Evolutionary conservation across 2,329 filamentous ascomycete genomes (phyloP).

Genomic region (Cadophora malorum): DNA sequence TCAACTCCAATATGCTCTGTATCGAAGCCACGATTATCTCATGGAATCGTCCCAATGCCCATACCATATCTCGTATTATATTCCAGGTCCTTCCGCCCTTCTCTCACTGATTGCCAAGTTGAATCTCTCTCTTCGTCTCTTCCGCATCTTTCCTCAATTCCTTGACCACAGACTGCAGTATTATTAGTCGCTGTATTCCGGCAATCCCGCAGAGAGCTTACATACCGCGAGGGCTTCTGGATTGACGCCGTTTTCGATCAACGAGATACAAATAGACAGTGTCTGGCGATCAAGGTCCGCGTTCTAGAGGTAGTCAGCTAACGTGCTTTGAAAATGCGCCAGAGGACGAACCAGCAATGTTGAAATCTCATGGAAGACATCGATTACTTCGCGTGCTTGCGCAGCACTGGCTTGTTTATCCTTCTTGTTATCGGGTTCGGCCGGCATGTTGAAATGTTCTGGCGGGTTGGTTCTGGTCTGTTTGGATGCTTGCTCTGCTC

Average conservation of each 20-base stretch:
- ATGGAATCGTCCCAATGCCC: background rate
- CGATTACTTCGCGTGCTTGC: constrained; percentile 83
- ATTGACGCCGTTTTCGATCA: constrained; percentile 97
- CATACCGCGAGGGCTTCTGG: constrained; percentile 92
- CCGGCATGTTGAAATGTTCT: constrained; percentile 47
- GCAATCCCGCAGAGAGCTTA: background rate
- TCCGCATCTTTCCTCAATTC: constrained; percentile 45
- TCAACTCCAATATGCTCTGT: background rate
- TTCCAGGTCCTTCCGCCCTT: background rate
- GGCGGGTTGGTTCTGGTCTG: background rate
- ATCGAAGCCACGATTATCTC: background rate
- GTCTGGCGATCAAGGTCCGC: constrained; percentile 90
- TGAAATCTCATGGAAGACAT: constrained; percentile 84
- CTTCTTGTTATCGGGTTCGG: constrained; percentile 59
- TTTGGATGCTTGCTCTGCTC: constrained; percentile 8
- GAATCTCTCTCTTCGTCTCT: constrained; percentile 35
- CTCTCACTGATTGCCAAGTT: constrained; percentile 22
- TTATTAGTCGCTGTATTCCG: constrained; percentile 27
- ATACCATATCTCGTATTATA: background rate
- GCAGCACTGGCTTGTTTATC: constrained; percentile 72
- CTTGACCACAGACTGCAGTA: constrained; percentile 42
- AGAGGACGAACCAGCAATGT: constrained; percentile 77
- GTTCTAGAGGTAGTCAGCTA: constrained; percentile 64
- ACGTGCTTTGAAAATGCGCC: background rate
- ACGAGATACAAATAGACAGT: constrained; percentile 91